Conservation (phyloP, 2,329 filamentous ascomycete species). For the Fusarium sp. region DNA sequence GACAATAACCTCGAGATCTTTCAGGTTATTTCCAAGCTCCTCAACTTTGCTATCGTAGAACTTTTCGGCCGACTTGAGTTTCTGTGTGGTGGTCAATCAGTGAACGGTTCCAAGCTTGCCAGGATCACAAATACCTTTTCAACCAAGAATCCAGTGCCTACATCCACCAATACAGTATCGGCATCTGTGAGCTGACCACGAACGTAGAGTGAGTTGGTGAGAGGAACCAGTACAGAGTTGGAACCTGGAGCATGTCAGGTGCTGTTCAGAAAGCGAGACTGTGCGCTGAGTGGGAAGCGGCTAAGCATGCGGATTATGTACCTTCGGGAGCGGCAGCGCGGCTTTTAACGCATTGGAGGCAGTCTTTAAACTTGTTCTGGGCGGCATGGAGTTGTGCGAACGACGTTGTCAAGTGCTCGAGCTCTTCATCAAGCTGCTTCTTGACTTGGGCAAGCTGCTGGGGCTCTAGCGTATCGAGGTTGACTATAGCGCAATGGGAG, state of each 20-base stretch:
- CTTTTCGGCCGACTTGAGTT: slow-evolving; percentile 60
- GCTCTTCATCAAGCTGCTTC: slow-evolving; percentile 94
- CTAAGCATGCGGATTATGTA: slow-evolving; percentile 20
- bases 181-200: slow-evolving; percentile 79
- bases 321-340: slow-evolving; percentile 46
- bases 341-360: slow-evolving; percentile 76
- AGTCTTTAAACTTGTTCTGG: slow-evolving; percentile 92
- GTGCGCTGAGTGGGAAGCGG: background rate
- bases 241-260: slow-evolving; percentile 38
- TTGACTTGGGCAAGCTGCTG: slow-evolving; percentile 92
- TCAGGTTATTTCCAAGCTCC: slow-evolving; percentile 62
- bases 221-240: slow-evolving; percentile 82
- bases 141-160: slow-evolving; percentile 93
- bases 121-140: slow-evolving; percentile 73
- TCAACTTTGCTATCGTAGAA: slow-evolving; percentile 67
- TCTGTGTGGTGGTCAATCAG: slow-evolving; percentile 47
- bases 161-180: slow-evolving; percentile 85
- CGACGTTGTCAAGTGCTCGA: slow-evolving; percentile 91
- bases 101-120: slow-evolving; percentile 3
- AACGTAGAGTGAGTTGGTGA: slow-evolving; percentile 95
- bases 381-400: slow-evolving; percentile 90
- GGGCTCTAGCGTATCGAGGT: slow-evolving; percentile 78
- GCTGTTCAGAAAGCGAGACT: background rate
- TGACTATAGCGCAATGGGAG: slow-evolving; percentile 52
- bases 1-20: slow-evolving; percentile 66